Evolutionary conservation across 805 yeast species (phyloP), one percentile per base, ranked within the genome.

Genomic region (Saturnispora diversa): DNA sequence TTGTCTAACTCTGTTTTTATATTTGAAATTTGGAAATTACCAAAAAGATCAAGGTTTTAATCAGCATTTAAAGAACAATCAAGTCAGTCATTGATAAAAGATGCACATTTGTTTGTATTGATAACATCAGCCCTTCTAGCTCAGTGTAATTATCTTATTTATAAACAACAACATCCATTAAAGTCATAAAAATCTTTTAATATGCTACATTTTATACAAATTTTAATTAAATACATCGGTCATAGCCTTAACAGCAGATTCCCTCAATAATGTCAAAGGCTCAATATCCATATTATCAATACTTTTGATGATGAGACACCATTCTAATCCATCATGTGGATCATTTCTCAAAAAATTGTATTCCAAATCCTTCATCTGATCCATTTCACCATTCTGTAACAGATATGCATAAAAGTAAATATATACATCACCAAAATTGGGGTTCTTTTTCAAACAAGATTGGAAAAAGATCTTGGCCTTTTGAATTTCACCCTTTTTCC

Each of bases 381-480:
- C 61, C 5, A 51, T 54, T 4, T 57, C 49, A 2, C 69, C 72
- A 36, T 60, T 62, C 45, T 66, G 70, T 16, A 48, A 37, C 32
- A 65, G 42, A 46, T 70, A 74, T 21, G 67, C 64, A 49, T 72
- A 74, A 36, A 67, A 52, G 80, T 86, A 80, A 1, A 76, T 72
- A 82, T 94, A 86, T 3, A 70, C 59, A 58, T 88, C 97, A 4
- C 95, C 97, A 53, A 66, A 72, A n/a, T 60, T 64, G 1, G 64
- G 56, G 42, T 78, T 76, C 2, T 67, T 64, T n/a, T 61, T 64
- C 19, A 46, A 32, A 9, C 80, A 54, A 0, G 92, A 83, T 35
- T 80, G 80, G 42, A 86, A 73, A 86, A 95, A 88, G 11, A 77
- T 68, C 41, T 66, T 63, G 0, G 94, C 84, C 47, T 77, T 80